Evolutionary conservation across 2,329 filamentous ascomycete species (phyloP).

Genomic region (Trichoderma sp.): DNA sequence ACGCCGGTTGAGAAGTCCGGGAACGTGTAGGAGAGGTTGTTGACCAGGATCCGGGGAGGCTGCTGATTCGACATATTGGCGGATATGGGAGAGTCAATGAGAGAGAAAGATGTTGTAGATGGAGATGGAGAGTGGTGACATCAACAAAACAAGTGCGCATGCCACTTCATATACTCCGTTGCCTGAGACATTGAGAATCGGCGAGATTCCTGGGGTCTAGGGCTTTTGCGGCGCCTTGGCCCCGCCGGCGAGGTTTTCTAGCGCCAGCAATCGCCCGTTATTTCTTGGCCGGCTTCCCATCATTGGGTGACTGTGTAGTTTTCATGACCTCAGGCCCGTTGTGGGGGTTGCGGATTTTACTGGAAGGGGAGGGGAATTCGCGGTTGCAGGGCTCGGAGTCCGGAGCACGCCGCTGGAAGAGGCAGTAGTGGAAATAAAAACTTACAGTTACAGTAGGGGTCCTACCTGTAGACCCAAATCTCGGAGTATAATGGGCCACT

Average conservation of each 20-base stretch:
- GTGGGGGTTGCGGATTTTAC: not conserved
- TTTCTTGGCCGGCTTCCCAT: not conserved
- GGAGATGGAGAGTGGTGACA: not conserved
- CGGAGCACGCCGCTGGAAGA: not conserved
- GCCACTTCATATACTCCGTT: not conserved
- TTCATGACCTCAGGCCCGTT: not conserved
- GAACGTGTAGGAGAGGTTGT: slow-evolving; percentile 81
- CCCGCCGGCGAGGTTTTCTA: slow-evolving; percentile 12
- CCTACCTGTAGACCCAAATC: not conserved
- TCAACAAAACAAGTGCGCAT: not conserved
- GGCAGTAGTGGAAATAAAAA: not conserved
- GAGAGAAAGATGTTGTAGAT: not conserved
- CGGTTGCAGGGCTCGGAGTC: not conserved
- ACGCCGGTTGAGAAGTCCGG: slow-evolving; percentile 81
- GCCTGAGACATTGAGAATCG: not conserved
- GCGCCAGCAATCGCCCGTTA: not conserved
- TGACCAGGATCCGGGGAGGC: slow-evolving; percentile 66
- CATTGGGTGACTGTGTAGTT: not conserved
- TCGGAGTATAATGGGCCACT: not conserved
- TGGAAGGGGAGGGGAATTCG: not conserved
- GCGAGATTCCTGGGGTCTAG: not conserved
- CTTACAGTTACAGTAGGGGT: not conserved
- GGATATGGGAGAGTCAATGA: not conserved
- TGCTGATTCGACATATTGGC: slow-evolving; percentile 10
- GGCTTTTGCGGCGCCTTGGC: not conserved